Conservation (phyloP, 2,329 filamentous ascomycete species). For the Gliomastix tumulicola region DNA sequence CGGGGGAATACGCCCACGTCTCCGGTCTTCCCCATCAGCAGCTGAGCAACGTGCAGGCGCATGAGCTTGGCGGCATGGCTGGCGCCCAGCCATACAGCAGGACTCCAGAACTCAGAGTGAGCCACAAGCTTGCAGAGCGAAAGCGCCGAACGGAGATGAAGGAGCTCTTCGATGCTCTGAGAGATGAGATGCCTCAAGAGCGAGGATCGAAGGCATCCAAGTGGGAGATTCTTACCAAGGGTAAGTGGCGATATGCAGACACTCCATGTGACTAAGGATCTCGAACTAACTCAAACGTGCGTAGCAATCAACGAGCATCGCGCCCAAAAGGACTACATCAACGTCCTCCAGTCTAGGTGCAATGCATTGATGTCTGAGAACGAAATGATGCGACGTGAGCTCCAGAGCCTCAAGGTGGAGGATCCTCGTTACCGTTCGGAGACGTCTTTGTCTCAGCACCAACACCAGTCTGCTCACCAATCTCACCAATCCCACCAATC, state of each 20-base stretch:
- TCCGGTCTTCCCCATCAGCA: conserved; percentile 71
- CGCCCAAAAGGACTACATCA: conserved; percentile 41
- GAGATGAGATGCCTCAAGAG: conserved; percentile 72
- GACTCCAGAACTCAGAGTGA: conserved; percentile 74
- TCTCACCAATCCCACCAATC: too few relatives aligned
- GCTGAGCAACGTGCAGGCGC: conserved; percentile 57
- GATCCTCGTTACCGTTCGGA: conserved; percentile 34
- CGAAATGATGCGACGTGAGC: conserved; percentile 41
- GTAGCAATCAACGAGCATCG: conserved; percentile 4
- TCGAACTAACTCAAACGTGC: neutral
- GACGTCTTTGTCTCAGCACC: too few relatives aligned
- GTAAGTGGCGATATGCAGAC: conserved; percentile 42
- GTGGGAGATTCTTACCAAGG: conserved; percentile 83
- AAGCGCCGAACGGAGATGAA: conserved; percentile 87
- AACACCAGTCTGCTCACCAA: too few relatives aligned
- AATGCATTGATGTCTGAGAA: conserved; percentile 33
- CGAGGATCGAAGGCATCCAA: conserved; percentile 81
- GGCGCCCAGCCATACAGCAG: conserved; percentile 72
- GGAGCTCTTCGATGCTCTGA: conserved; percentile 73
- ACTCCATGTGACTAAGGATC: neutral
- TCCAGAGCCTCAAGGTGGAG: conserved; percentile 39
- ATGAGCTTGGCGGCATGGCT: conserved; percentile 42
- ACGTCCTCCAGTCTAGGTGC: conserved; percentile 36
- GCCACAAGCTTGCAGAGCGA: conserved; percentile 78
- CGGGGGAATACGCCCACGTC: conserved; percentile 58